phyloP scores from a whole-genome alignment of 2,329 filamentous ascomycete species.

The Arthrobotrys entomopaga region DNA sequence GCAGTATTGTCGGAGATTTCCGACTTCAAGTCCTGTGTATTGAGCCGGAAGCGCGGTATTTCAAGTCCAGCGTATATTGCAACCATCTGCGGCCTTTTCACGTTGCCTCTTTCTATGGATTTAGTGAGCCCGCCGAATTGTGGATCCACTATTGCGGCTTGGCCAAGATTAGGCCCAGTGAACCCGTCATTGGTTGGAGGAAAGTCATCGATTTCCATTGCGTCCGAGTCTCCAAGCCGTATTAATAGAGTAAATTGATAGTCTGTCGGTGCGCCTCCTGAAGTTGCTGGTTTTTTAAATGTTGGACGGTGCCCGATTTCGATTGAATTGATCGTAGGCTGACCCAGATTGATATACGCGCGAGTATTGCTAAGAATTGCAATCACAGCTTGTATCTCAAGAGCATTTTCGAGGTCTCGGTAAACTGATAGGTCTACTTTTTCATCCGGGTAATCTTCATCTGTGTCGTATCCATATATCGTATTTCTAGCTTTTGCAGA shows the following conservation, averaged over 20 bases:
- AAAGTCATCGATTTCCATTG: neutral
- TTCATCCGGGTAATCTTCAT: neutral
- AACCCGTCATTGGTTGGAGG: neutral
- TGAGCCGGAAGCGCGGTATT: too few species aligned
- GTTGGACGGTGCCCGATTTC: neutral
- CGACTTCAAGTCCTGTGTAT: too few species aligned
- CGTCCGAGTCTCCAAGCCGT: neutral
- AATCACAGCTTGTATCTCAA: neutral
- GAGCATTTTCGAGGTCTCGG: neutral
- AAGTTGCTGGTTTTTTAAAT: neutral
- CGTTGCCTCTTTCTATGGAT: too few species aligned
- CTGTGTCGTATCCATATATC: neutral
- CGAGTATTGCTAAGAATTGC: neutral
- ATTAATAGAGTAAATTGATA: neutral
- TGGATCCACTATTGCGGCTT: too few species aligned
- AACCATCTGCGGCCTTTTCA: too few species aligned
- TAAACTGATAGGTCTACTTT: neutral
- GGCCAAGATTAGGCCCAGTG: too few species aligned
- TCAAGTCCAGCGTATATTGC: too few species aligned
- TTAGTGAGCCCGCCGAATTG: too few species aligned
- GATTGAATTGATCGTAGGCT: neutral
- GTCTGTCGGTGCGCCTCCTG: neutral
- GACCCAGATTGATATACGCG: neutral
- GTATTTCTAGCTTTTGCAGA: neutral
- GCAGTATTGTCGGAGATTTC: too few species aligned